Base-by-base conservation (phyloP, 306 rosid species). In the Cucurbita maxima region DNA sequence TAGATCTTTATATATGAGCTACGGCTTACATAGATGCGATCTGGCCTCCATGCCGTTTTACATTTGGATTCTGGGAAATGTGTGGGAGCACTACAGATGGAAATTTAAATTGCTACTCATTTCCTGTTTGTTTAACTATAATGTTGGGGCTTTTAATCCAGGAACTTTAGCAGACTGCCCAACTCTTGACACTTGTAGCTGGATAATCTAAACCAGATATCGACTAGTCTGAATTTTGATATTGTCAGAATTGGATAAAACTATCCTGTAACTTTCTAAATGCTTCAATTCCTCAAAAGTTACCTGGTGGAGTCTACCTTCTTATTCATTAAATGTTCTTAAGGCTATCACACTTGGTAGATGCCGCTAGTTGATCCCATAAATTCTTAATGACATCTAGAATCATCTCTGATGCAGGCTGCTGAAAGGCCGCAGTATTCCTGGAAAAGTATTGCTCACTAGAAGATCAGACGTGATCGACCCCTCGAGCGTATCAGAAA, bases 371-470 rank as follows among this genome's bases (percentile, higher is more conserved):
- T 54, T 37, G 66, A 72, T 72, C 76, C 76, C 34, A 37, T 19
- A 14, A 8, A 70, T 70, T 70, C 74, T 70, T 70, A 70, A 51
- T 51, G 8, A 16, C 74, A 34, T 47, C 57, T 47, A n/a, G 44
- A 47, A 15, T n/a, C n/a, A n/a, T 70, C 47, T 66, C 36, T 52
- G 60, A 75, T 75, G 36, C 80, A 93, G 98, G 86, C 84, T 93
- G 76, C 96, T 90, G 77, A 93, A 90, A 81, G 98, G 98, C 73
- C 97, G 97, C 53, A 84, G 87, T 72, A 90, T 93, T 72, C 98
- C 98, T 16, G 98, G 98, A 61, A 93, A 93, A 84, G 85, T 90
- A 40, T 77, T 93, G 43, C 79, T 90, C 77, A 88, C 92, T 76
- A 88, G 85, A 82, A 87, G 90, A 78, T 75, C 82, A 55, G 87